These are phyloP conservation scores for Psilocybe subaeruginosa DNA, from an alignment of 768 basidiomycete species.

Conservation along the genomic window DNA sequence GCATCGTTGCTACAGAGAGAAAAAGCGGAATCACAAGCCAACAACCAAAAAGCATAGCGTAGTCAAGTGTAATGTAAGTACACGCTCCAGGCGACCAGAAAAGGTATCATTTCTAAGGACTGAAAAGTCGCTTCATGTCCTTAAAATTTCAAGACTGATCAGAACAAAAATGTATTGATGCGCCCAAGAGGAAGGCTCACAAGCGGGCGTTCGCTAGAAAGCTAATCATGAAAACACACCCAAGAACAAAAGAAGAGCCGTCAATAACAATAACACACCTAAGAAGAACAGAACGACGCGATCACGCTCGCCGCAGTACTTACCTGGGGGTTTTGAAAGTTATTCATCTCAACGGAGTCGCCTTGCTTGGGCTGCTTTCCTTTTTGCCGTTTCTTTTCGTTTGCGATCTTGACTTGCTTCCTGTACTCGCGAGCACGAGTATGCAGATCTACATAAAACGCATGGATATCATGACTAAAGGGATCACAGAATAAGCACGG, in stretches of 20 bases:
- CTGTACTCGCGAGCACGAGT: constrained; percentile 25
- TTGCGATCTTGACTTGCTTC: constrained; percentile 20
- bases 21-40: background rate
- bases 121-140: constrained; percentile 21
- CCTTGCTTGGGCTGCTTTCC: constrained; percentile 18
- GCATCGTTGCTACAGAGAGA: background rate
- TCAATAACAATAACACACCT: background rate
- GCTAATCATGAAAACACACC: constrained; percentile 9
- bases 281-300: background rate
- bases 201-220: constrained; percentile 21
- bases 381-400: constrained; percentile 17
- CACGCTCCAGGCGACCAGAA: too few relatives aligned
- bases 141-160: background rate
- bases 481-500: background rate
- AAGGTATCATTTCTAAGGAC: constrained; percentile 7
- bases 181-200: constrained; percentile 4
- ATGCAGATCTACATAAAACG: constrained; percentile 32
- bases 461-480: constrained; percentile 35
- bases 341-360: constrained; percentile 32
- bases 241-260: background rate
- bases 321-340: constrained; percentile 41
- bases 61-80: background rate
- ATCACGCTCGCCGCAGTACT: background rate
- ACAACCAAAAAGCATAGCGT: background rate
- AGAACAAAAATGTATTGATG: background rate